phyloP scores from a whole-genome alignment of 148 eudicot genomes.

The Simmondsia chinensis region DNA sequence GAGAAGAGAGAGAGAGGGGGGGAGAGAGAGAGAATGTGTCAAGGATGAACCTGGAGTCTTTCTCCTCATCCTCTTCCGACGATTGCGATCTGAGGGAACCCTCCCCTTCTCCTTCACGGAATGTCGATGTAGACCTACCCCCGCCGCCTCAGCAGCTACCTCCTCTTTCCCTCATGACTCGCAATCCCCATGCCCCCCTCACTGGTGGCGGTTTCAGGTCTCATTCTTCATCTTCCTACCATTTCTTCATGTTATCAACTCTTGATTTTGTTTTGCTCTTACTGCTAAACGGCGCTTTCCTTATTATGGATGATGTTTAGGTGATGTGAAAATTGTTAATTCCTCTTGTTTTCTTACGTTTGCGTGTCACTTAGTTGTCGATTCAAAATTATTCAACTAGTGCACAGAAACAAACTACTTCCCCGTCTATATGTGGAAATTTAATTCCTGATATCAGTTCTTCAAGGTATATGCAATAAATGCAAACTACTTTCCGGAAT shows the following conservation, averaged over 20 bases:
- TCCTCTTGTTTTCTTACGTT: no score
- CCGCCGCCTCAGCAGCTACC: slow-evolving; percentile 1
- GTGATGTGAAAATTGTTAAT: not conserved
- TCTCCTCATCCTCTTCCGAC: not conserved
- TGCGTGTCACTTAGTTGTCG: no score
- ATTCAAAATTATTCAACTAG: no score
- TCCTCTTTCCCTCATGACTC: slow-evolving; percentile 14
- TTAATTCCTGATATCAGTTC: no score
- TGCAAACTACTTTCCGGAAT: no score
- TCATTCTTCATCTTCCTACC: not conserved
- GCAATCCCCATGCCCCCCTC: slow-evolving; percentile 39
- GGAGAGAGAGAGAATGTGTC: no score
- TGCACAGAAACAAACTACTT: no score
- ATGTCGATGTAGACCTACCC: slow-evolving; percentile 3
- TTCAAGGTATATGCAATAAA: no score
- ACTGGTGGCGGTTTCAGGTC: slow-evolving; percentile 69
- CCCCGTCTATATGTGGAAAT: no score
- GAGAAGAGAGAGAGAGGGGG: no score
- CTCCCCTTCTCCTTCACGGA: slow-evolving; percentile 1
- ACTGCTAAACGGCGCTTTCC: no score
- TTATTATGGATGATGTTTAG: not conserved
- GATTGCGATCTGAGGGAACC: not conserved
- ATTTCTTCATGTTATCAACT: not conserved
- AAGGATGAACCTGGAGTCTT: no score
- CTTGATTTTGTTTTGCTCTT: not conserved